Base-by-base conservation (phyloP, 164 flowering plant genomes). In the Brasenia schreberi region DNA sequence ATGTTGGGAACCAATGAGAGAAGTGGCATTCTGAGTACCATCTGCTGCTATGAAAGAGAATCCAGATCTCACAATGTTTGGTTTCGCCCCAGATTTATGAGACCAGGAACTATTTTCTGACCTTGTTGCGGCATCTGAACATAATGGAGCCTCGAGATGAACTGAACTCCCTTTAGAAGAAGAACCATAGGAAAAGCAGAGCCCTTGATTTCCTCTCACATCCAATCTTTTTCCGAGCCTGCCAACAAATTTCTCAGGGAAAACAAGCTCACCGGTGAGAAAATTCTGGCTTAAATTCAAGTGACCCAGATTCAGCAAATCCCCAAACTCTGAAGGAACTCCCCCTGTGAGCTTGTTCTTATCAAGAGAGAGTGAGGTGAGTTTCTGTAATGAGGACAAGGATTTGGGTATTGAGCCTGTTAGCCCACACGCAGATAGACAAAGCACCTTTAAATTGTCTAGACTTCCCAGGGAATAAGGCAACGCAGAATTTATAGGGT, bases 151-250 rank as follows among this genome's bases (percentile, higher is more conserved):
- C 39, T 33, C 39, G 39, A 33, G 39, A 33, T 33, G 39, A 4
- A 33, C 39, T 33, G 39, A 33, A 33, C 39, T 33, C 39, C 39
- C 2, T 4, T 33, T 33, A 33, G 39, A 33, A 33, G 39, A 33
- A 33, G 39, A 33, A 33, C 39, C 39, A 33, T 33, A 1, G 39
- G 39, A 33, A 58, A 58, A 14, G 69, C 97, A 91, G 45, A 91
- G 79, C 6, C 84, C 84, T 39, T 81, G 75, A 64, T 91, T 88
- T 2, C 85, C 91, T 78, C 86, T 84, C 7, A 88, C 74, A 65
- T 86, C 96, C 81, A 87, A 74, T 66, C 87, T 88, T 73, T 75
- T 85, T 5, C 96, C 93, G 33, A 88, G 61, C 64, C 97, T 87
- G 44, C 69, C 81, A 60, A 83, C 68, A 71, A 88, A 91, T 45